These are phyloP conservation scores for Globisporangium heterothallicum DNA, from an alignment of 352 stramenopile genomes.

Conservation along the genomic window DNA sequence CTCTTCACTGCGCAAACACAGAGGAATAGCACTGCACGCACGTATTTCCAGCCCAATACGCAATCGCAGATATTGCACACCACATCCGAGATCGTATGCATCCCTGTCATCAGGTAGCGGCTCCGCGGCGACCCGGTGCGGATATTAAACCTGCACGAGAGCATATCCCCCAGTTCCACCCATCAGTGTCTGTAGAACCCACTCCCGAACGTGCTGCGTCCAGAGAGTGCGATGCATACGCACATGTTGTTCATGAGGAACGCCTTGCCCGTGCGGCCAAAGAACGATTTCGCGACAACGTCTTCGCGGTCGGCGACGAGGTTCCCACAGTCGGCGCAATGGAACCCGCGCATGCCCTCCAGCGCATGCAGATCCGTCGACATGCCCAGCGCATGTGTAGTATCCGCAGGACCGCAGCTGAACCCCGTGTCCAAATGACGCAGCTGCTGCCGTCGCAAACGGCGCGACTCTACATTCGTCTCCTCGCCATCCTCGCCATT, in stretches of 20 bases:
- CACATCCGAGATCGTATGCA: conserved; percentile 76
- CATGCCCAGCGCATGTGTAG: conserved; percentile 24
- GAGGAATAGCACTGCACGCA: conserved; percentile 16
- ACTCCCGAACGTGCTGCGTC: no score
- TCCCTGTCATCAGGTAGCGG: conserved; percentile 74
- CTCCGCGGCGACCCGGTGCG: conserved; percentile 46
- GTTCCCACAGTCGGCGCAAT: conserved; percentile 57
- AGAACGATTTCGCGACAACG: conserved; percentile 76
- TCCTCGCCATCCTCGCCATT: conserved; percentile 18
- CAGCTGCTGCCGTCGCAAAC: background rate
- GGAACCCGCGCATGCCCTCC: conserved; percentile 44
- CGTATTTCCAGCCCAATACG: conserved; percentile 82
- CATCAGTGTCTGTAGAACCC: no score
- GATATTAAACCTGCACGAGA: conserved; percentile 57
- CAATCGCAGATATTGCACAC: conserved; percentile 52
- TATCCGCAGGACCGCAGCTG: no score
- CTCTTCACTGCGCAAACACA: background rate
- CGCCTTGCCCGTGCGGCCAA: conserved; percentile 64
- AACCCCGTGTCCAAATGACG: conserved; percentile 1
- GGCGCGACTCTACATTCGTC: conserved; percentile 6
- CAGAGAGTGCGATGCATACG: conserved; percentile 8
- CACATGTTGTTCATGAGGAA: conserved; percentile 81
- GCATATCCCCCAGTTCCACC: background rate
- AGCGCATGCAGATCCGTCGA: conserved; percentile 44
- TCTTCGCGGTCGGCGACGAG: conserved; percentile 64